Base-by-base conservation (phyloP, 2,329 filamentous ascomycete genomes). In the Neophaeococcomyces aloes region DNA sequence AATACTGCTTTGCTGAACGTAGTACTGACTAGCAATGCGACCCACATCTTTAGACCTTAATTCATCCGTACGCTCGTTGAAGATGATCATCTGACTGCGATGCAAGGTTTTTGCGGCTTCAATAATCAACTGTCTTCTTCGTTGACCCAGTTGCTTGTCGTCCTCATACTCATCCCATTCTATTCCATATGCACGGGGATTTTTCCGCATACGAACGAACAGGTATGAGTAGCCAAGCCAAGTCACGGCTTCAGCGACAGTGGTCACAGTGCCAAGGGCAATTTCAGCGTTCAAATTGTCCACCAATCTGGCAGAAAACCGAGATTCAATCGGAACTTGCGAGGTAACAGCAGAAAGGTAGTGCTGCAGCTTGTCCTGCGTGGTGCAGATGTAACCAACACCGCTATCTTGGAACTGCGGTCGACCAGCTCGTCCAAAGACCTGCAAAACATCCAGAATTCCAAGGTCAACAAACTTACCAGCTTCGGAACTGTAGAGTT, bases 191-290 rank as follows among this genome's bases (percentile, higher is more conserved):
- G 82, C 81, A 58, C 89, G 77, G 3, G 88, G 89, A 52, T 91
- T 94, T 47, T 85, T 78, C 59, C 85, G 80, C 91, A 98, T 98
- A 30, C 91, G 83, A 30, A 98, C 89, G 61, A 94, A 98, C 0
- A 98, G 72, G 58, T 96, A 98, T 0, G 89, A 95, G 61, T 98
- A 98, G 11, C 93, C 89, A 25, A 98, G 81, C 91, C 91, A 98
- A 52, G 93, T 86, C 1, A 95, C 88, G 0, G 86, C 91, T 66
- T 98, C 93, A 2, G 81, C 72, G 2, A 98, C 83, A 1, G 89
- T 94, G 0, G 89, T 96, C 14, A 98, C 93, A 0, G 93, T 98
- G 1, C 91, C 91, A 7, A 98, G 66, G 0, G 87, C 78, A 50
- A 98, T 87, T 60, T 98, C 91, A 0, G 91, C 91, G 53, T 98